Evolutionary conservation across 164 flowering plant species (phyloP), one percentile per base, ranked within the genome.

Genomic region (Sedum album): DNA sequence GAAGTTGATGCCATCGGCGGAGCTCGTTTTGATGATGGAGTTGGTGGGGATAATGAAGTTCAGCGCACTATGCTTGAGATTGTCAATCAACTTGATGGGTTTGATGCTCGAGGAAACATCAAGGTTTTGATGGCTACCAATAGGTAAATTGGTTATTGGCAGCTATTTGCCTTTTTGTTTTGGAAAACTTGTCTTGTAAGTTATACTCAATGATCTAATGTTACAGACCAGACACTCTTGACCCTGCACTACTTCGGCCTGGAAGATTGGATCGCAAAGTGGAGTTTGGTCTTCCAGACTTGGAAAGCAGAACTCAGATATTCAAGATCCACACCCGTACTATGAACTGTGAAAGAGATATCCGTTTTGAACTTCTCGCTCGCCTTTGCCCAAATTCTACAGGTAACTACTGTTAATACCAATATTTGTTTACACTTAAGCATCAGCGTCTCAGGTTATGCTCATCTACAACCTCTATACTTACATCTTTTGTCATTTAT

Each of bases 1-100:
- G 97, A 91, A 86, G 86, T 91, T 35, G 98, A 93, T 86, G 98
- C 98, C 44, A 93, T 93, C 48, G 98, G 97, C 2, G 97, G 97
- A 72, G 96, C 97, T 2, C 86, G 96, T 25, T 93, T 93, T 81
- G 94, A 91, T 79, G 98, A 89, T 79, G 96, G 97, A 69, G 92
- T 84, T 14, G 98, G 98, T 72, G 96, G 97, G 51, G 97, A 91
- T 73, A 93, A 91, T 72, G 97, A 93, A 72, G 97, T 93, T 46
- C 97, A 93, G 63, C 85, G 98, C 26, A 89, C 97, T 1, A 91
- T 93, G 97, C 94, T 93, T 78, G 98, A 93, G 77, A 91, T 93
- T 77, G 96, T 91, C 70, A 88, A 91, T 74, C 97, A 93, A 74
- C 93, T 91, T 66, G 95, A 93, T 81, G 97, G 98, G 0, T 93